Base-by-base conservation (phyloP, 2,329 filamentous ascomycete genomes). In the Botryosphaeria dothidea region DNA sequence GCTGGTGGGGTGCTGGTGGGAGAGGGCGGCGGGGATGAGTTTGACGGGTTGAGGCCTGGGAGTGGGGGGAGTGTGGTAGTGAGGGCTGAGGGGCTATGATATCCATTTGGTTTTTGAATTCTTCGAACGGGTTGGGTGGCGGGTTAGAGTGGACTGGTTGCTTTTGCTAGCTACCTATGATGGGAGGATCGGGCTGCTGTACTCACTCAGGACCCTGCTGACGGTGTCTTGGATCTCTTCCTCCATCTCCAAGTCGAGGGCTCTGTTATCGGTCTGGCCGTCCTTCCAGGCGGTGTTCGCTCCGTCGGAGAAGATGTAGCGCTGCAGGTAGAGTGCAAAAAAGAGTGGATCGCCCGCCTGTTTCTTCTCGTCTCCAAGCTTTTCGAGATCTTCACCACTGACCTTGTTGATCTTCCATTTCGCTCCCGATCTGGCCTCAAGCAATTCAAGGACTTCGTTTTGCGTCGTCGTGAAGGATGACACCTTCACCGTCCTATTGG, bases 391-490 rank as follows among this genome's bases (percentile, higher is more conserved):
- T n/a, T 15, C 9, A 4, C 17, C 17, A n/a, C 9, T 41, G 38
- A 17, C 17, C 4, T n/a, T 15, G 9, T 78, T 80, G 2, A 88
- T 77, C 0, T 79, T 76, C 80, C 83, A 88, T 66, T 84, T 83
- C 19, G 76, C 71, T 1, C 81, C 82, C 0, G 83, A 85, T 15
- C 81, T 74, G 64, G 83, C 81, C 73, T 90, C 85, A 2, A 85
- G 75, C 0, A 81, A 71, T 15, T 75, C 73, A 1, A 90, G 71
- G 1, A 90, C 74, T 67, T 89, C 80, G 23, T 84, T 84, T 73
- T 89, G 87, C 0, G 83, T 83, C 0, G 84, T 82, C 34, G 82
- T 82, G 69, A 89, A 86, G 0, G 84, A 87, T 2, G 85, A 82
- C 15, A 89, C 76, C 54, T 81, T 81, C 31, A 90, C 72, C 71